Conservation (phyloP, 1,284 basidiomycete genomes). For the Naganishia albida region DNA sequence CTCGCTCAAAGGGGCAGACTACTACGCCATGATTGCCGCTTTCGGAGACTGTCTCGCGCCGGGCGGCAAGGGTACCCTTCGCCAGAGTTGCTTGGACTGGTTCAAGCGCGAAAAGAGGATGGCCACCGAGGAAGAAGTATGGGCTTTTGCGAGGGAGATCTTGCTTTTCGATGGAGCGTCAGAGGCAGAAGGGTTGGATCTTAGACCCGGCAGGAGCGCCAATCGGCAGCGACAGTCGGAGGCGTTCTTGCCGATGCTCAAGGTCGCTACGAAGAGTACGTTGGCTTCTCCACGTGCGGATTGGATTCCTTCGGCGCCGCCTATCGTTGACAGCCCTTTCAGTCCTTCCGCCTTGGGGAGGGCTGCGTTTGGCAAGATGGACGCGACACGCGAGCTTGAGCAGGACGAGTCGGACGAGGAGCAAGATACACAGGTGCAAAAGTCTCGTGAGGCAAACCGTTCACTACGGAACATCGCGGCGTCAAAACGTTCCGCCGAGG, state of each 20-base stretch:
- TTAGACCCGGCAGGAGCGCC: conserved; percentile 13
- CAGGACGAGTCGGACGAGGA: conserved; percentile 12
- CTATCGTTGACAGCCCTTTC: conserved; percentile 9
- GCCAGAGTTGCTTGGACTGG: conserved; percentile 11
- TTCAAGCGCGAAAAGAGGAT: conserved; percentile 13
- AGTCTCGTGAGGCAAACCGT: conserved; percentile 3
- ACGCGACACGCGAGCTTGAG: background rate
- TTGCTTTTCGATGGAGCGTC: background rate
- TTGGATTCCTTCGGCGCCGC: background rate
- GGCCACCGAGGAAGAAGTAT: background rate
- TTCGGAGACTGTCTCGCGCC: conserved; percentile 62
- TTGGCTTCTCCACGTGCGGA: conserved; percentile 17
- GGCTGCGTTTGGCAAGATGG: conserved; percentile 2
- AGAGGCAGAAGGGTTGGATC: background rate
- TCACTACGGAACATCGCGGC: too few relatives aligned
- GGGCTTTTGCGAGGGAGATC: conserved; percentile 8
- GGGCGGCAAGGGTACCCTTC: conserved; percentile 40
- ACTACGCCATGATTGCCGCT: conserved; percentile 66
- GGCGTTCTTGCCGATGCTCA: conserved; percentile 4
- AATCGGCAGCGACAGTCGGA: conserved; percentile 17
- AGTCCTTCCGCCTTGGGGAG: background rate
- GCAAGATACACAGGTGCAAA: conserved; percentile 20
- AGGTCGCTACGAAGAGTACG: conserved; percentile 9
- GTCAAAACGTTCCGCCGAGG: background rate
- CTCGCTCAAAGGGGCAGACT: conserved; percentile 65